Percentiles rank a stretch among this genome's conserved stretches.
phyloP scores from a whole-genome alignment of 108 stramenopile species.

The Cyclotella baltica region DNA sequence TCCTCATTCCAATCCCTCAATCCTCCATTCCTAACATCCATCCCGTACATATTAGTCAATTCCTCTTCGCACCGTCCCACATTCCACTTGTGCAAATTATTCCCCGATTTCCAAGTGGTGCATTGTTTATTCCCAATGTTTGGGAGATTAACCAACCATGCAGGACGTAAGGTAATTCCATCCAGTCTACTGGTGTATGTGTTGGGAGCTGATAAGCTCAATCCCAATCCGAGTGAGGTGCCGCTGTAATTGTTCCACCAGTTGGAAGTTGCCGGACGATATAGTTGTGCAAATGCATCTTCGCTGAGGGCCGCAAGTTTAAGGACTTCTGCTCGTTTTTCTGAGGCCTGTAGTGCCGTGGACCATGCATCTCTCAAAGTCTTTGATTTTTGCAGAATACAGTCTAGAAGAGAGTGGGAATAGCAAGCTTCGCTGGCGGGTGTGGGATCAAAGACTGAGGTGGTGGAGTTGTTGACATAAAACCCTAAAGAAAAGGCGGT shows the following conservation, averaged over 20 bases:
- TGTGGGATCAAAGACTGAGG: slow-evolving; percentile 83
- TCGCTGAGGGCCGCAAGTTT: slow-evolving; percentile 8
- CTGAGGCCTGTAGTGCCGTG: slow-evolving; percentile 63
- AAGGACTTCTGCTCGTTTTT: slow-evolving; percentile 60
- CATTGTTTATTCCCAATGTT: slow-evolving; percentile 30
- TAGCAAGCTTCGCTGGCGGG: slow-evolving; percentile 77
- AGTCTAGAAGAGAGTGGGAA: slow-evolving; percentile 81
- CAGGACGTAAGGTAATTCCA: slow-evolving; percentile 65
- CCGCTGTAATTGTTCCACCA: slow-evolving; percentile 53
- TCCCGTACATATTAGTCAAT: slow-evolving; percentile 74
- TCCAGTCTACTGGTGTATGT: slow-evolving; percentile 65
- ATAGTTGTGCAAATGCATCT: slow-evolving; percentile 41
- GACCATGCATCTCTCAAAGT: slow-evolving; percentile 58
- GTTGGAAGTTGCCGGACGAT: slow-evolving; percentile 30
- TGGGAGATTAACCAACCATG: slow-evolving; percentile 77
- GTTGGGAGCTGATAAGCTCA: slow-evolving; percentile 31
- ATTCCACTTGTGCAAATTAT: slow-evolving; percentile 64
- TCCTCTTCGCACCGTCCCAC: slow-evolving; percentile 80
- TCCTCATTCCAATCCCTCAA: slow-evolving; percentile 97
- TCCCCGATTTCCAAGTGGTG: slow-evolving; percentile 47
- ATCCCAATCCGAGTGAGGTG: slow-evolving; percentile 46
- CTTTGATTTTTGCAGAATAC: slow-evolving; percentile 67
- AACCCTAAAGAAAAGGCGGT: slow-evolving; percentile 90
- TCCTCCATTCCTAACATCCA: slow-evolving; percentile 86
- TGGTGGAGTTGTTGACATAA: slow-evolving; percentile 85